phyloP scores from a whole-genome alignment of 2,329 filamentous ascomycete species.

The Stagonosporopsis tanaceti region DNA sequence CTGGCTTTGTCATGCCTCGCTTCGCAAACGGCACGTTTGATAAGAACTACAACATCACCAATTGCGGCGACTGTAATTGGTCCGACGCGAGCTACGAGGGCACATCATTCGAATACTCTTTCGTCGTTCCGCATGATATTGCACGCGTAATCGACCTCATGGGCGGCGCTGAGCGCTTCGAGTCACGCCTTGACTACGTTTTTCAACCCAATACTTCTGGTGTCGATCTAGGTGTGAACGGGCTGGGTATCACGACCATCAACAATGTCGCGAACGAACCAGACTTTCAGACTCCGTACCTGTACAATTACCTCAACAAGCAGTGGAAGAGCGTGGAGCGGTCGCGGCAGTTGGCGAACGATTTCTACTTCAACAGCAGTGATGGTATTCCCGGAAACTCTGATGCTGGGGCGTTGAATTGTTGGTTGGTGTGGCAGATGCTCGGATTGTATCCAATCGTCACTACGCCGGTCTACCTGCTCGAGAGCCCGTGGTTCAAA shows the following conservation, averaged over 20 bases:
- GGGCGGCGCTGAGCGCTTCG: slow-evolving; percentile 51
- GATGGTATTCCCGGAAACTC: slow-evolving; percentile 57
- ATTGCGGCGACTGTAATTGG: slow-evolving; percentile 55
- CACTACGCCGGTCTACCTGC: slow-evolving; percentile 57
- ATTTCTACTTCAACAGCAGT: slow-evolving; percentile 51
- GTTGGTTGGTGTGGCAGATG: slow-evolving; percentile 61
- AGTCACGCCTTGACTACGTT: slow-evolving; percentile 52
- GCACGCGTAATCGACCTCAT: slow-evolving; percentile 53
- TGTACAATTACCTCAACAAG: slow-evolving; percentile 55
- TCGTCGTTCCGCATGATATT: slow-evolving; percentile 55
- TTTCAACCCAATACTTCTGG: slow-evolving; percentile 51
- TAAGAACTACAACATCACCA: slow-evolving; percentile 52
- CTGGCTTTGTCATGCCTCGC: slow-evolving; percentile 48
- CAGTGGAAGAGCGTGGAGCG: slow-evolving; percentile 48
- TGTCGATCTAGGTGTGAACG: slow-evolving; percentile 47
- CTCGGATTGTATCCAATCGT: slow-evolving; percentile 59
- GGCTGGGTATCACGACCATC: slow-evolving; percentile 47
- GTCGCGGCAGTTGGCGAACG: slow-evolving; percentile 46
- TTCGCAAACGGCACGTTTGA: slow-evolving; percentile 48
- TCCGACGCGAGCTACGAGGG: slow-evolving; percentile 53
- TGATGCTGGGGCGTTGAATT: slow-evolving; percentile 58
- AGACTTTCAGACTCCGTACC: slow-evolving; percentile 51
- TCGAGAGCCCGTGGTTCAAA: slow-evolving; percentile 57
- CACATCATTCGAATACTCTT: slow-evolving; percentile 55
- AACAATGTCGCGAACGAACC: slow-evolving; percentile 53